phyloP scores from a whole-genome alignment of 2,329 filamentous ascomycete species.

The Sporothrix brasiliensis region DNA sequence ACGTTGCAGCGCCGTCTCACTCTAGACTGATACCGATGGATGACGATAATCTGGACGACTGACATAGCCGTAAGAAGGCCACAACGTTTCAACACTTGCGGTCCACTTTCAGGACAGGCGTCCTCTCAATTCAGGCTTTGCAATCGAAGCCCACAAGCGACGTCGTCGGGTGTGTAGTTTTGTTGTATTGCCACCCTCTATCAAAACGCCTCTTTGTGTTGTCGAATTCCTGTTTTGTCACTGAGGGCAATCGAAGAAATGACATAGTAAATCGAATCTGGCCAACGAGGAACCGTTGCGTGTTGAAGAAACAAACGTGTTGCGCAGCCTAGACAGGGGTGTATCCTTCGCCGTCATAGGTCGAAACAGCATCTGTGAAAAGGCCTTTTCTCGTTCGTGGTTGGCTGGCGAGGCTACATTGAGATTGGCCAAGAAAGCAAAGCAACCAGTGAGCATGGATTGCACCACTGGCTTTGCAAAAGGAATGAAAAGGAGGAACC shows the following conservation, averaged over 20 bases:
- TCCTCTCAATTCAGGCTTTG: conserved; percentile 6
- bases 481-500: not conserved
- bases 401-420: conserved; percentile 5
- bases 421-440: conserved; percentile 1
- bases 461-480: not conserved
- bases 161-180: not conserved
- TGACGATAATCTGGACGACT: too few relatives aligned
- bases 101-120: too few relatives aligned
- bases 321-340: conserved; percentile 17
- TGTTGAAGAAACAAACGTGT: conserved; percentile 14
- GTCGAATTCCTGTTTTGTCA: not conserved
- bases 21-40: too few relatives aligned
- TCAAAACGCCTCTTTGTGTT: conserved; percentile 6
- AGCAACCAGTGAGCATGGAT: not conserved
- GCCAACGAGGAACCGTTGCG: conserved; percentile 20
- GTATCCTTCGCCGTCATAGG: conserved; percentile 8
- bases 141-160: conserved; percentile 2
- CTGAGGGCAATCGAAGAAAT: not conserved
- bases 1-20: not conserved
- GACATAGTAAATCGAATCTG: not conserved
- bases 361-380: not conserved
- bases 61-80: not conserved
- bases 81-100: not conserved
- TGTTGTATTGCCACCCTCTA: not conserved
- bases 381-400: conserved; percentile 3